Percentiles rank a stretch among this genome's conserved stretches.
These are phyloP conservation scores for Diaporthe eres DNA, from an alignment of 2,329 filamentous ascomycete species.

Conservation along the genomic window DNA sequence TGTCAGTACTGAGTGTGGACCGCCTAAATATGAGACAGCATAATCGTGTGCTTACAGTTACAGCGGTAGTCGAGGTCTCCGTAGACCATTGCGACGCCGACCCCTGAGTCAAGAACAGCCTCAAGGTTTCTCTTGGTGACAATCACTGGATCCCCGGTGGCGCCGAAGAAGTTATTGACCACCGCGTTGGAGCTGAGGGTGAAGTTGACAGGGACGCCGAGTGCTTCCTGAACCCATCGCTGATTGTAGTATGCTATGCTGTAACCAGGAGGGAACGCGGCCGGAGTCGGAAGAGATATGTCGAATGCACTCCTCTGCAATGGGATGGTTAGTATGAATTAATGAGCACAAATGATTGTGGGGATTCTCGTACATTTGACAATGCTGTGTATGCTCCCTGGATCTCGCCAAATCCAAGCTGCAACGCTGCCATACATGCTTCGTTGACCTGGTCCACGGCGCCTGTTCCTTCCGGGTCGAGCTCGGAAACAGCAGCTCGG, in stretches of 20 bases:
- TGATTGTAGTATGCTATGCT: conserved; percentile 67
- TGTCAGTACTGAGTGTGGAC: not conserved
- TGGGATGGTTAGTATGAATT: not conserved
- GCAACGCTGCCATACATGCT: conserved; percentile 33
- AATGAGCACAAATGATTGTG: not conserved
- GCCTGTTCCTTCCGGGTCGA: conserved; percentile 57
- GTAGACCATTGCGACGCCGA: conserved; percentile 67
- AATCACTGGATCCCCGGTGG: conserved; percentile 46
- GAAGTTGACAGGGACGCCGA: conserved; percentile 71
- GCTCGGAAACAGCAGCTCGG: conserved; percentile 48
- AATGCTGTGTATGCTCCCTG: conserved; percentile 53
- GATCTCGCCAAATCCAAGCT: conserved; percentile 30
- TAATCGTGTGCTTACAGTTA: conserved; percentile 44
- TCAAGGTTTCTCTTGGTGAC: conserved; percentile 50
- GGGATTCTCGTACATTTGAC: conserved; percentile 52
- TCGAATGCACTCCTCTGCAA: conserved; percentile 64
- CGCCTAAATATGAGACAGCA: not conserved
- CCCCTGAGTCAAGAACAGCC: conserved; percentile 66
- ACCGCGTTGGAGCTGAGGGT: conserved; percentile 51
- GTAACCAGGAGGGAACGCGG: conserved; percentile 63
- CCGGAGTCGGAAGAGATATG: conserved; percentile 61
- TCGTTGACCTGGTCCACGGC: conserved; percentile 40
- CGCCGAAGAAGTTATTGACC: conserved; percentile 58
- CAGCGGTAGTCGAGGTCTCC: conserved; percentile 69
- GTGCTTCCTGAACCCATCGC: conserved; percentile 64